Evolutionary conservation across 495 filamentous ascomycete genomes (phyloP), one percentile per base, ranked within the genome.

Genomic region (Polyplosphaeria fusca): DNA sequence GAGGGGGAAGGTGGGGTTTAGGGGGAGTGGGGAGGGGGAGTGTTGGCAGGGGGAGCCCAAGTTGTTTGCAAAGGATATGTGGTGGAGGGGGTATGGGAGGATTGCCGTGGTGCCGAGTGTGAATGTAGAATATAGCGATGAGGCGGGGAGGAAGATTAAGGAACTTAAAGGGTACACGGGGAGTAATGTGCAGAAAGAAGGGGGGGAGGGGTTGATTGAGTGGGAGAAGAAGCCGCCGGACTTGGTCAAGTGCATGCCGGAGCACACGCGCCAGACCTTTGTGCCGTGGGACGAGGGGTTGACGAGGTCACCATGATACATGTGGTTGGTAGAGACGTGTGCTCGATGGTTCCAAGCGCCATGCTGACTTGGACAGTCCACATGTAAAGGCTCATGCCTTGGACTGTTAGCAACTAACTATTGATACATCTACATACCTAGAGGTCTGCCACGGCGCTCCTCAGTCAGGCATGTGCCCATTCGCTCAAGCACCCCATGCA

Each of bases 61-160:
- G 44, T 30, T 78, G 28, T 72, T 80, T 13, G 73, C 71, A 47
- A 80, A 79, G 54, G 77, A 81, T 47, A 24, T 80, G 47, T 81
- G 75, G 74, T 58, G 48, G 5, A 32, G 63, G 3, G 76, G 77
- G 0, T 70, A 69, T 37, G 74, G 73, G 7, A 76, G 71, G 58
- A 77, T 80, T 27, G 68, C 73, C 4, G 76, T 77, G 2, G 74
- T 80, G n/a, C 76, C 78, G 39, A 57, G 65, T 0, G 68, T 80
- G 3, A 81, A 78, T 61, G 47, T 80, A 2, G 77, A 69, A 42
- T 79, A 78, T 52, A 67, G 66, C 3, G 66, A 75, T 50, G 60
- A 69, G 24, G 55, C 60, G 16, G 73, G 68, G 1, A 53, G 51
- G 27, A 60, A 61, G 42, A 73, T 73, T 14, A 81, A 78, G 65